phyloP scores from a whole-genome alignment of 345 rosid species.

The Microcos paniculata region DNA sequence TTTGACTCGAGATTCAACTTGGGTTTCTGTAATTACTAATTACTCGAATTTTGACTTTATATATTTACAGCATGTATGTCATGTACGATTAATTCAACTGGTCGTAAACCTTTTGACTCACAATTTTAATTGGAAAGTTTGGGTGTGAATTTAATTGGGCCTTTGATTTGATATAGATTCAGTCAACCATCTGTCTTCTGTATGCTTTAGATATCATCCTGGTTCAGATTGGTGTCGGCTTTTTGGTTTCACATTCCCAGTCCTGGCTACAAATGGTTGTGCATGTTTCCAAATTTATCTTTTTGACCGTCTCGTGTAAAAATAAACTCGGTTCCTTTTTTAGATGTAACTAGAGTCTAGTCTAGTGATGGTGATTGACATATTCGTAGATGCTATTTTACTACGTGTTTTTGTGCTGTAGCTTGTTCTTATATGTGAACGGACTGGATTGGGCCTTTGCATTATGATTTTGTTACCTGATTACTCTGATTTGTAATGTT shows the following conservation, averaged over 20 bases:
- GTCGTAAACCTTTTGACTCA: constrained; percentile 1
- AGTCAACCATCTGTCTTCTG: background rate
- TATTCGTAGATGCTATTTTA: background rate
- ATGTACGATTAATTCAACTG: background rate
- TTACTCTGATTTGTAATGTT: background rate
- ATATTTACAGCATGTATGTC: background rate
- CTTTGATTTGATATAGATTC: constrained; percentile 2
- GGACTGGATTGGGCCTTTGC: background rate
- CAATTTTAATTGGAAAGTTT: constrained; percentile 1
- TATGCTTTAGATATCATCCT: background rate
- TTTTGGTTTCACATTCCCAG: constrained; percentile 6
- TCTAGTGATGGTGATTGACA: constrained; percentile 10
- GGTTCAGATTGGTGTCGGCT: background rate
- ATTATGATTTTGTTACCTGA: background rate
- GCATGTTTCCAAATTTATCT: background rate
- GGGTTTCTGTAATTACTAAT: constrained; percentile 27
- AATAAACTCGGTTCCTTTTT: background rate
- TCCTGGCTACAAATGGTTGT: background rate
- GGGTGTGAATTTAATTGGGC: constrained; percentile 1
- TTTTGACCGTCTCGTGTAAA: background rate
- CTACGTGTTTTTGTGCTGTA: background rate
- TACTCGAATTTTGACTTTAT: constrained; percentile 23
- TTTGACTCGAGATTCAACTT: constrained; percentile 31
- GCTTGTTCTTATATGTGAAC: background rate
- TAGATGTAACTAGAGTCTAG: background rate